A percentile compares a stretch with the other conserved stretches of the same genome.
Conservation (phyloP, 2,329 filamentous ascomycete species). For the Fusarium denticulatum region DNA sequence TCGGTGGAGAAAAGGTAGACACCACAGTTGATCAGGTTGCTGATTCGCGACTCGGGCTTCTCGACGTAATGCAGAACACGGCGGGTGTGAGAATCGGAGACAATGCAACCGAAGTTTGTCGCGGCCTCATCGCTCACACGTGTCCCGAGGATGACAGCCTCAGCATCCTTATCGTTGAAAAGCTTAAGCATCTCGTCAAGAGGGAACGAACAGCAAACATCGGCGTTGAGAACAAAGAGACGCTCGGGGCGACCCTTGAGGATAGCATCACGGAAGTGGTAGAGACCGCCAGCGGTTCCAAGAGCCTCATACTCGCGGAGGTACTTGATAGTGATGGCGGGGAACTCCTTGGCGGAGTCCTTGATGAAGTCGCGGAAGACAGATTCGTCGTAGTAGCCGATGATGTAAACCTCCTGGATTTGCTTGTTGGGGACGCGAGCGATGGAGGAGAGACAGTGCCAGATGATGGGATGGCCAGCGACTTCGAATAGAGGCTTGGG, state of each 20-base stretch:
- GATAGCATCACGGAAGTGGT: conserved; percentile 99
- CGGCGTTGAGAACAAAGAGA: conserved; percentile 97
- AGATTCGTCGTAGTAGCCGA: conserved; percentile 97
- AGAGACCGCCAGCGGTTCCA: conserved; percentile 94
- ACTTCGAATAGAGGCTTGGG: conserved; percentile 99
- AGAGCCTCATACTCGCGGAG: conserved; percentile 96
- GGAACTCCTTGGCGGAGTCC: conserved; percentile 84
- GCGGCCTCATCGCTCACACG: conserved; percentile 90
- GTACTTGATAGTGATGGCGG: conserved; percentile 87
- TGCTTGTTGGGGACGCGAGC: conserved; percentile 81
- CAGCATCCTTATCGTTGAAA: conserved; percentile 93
- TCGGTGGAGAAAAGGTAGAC: conserved; percentile 98
- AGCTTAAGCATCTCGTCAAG: conserved; percentile 94
- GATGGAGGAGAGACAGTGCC: conserved; percentile 94
- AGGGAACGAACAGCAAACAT: conserved; percentile 98
- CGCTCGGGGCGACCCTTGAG: conserved; percentile 94
- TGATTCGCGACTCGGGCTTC: conserved; percentile 97
- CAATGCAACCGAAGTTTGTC: conserved; percentile 97
- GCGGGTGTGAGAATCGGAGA: conserved; percentile 91
- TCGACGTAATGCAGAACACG: conserved; percentile 98
- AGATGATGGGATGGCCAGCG: conserved; percentile 97
- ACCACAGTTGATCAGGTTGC: conserved; percentile 98
- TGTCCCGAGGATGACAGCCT: conserved; percentile 95
- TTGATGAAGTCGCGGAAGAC: conserved; percentile 99
- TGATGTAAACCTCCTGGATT: conserved; percentile 95